A percentile compares a stretch with the other conserved stretches of the same genome.
Evolutionary conservation across 1,284 basidiomycete species (phyloP).

Genomic region (Cryptococcus sp.): DNA sequence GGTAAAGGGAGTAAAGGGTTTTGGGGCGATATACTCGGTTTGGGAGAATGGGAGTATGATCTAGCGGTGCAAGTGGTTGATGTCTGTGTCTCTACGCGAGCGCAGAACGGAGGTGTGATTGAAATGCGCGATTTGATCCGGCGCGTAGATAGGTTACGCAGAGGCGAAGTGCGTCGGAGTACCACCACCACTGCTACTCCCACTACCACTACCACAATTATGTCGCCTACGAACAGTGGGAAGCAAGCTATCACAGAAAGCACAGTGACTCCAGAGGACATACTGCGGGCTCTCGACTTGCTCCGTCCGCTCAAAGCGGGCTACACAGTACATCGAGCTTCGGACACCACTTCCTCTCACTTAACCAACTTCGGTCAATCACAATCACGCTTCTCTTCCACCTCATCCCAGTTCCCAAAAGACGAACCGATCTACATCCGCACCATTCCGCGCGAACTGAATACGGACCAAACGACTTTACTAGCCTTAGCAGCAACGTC

Average conservation of each 20-base stretch:
- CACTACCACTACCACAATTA: background rate
- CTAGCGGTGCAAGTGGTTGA: conserved; percentile 97
- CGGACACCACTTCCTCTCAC: too few relatives aligned
- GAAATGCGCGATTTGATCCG: conserved; percentile 81
- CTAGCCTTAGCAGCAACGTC: conserved; percentile 70
- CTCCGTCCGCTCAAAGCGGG: conserved; percentile 82
- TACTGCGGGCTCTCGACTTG: conserved; percentile 78
- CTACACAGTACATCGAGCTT: conserved; percentile 65
- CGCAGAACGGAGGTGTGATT: conserved; percentile 88
- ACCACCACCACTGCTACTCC: background rate
- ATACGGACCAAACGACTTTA: conserved; percentile 76
- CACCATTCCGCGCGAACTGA: conserved; percentile 63
- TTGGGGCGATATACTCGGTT: conserved; percentile 82
- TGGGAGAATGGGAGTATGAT: conserved; percentile 93
- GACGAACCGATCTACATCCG: conserved; percentile 36
- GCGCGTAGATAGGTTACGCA: conserved; percentile 71
- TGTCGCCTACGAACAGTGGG: background rate
- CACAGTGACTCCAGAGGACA: conserved; percentile 16
- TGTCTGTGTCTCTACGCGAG: conserved; percentile 85
- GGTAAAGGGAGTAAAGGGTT: conserved; percentile 60
- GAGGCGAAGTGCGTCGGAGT: conserved; percentile 5
- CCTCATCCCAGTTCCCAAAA: conserved; percentile 69
- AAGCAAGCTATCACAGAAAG: background rate
- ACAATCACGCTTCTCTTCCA: conserved; percentile 55
- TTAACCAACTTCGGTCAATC: too few relatives aligned